These are phyloP conservation scores for Edaphochlamys debaryana DNA, from an alignment of 139 green algal species.

Conservation along the genomic window DNA sequence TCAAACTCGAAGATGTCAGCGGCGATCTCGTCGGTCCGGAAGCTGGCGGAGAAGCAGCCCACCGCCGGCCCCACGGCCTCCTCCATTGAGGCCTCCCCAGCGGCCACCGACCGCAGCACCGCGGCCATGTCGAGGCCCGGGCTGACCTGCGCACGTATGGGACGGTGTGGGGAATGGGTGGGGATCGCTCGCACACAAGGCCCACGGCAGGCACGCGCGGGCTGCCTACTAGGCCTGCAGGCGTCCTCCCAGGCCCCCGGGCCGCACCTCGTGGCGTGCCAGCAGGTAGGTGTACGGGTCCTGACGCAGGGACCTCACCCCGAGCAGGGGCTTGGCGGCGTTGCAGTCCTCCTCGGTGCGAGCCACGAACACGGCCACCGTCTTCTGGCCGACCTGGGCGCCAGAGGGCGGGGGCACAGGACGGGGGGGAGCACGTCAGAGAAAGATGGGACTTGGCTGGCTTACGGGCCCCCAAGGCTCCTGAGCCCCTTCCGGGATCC, in stretches of 20 bases:
- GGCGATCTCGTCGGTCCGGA: conserved; percentile 77
- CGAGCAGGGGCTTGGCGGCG: conserved; percentile 69
- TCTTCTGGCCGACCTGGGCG: conserved; percentile 52
- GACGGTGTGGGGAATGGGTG: too few relatives aligned
- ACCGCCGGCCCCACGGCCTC: conserved; percentile 71
- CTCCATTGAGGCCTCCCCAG: conserved; percentile 57
- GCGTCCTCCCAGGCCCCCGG: neutral
- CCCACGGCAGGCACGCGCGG: too few relatives aligned
- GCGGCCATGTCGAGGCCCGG: conserved; percentile 40
- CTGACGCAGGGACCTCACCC: conserved; percentile 71
- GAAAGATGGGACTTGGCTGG: too few relatives aligned
- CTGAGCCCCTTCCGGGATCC: too few relatives aligned
- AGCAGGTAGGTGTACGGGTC: conserved; percentile 79
- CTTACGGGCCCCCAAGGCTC: too few relatives aligned
- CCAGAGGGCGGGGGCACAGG: too few relatives aligned
- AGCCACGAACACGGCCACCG: conserved; percentile 70
- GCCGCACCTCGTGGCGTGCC: conserved; percentile 60
- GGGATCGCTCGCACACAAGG: too few relatives aligned
- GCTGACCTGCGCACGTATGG: too few relatives aligned
- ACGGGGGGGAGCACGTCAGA: too few relatives aligned
- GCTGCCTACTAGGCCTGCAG: too few relatives aligned
- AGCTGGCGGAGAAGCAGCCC: conserved; percentile 78
- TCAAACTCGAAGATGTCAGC: conserved; percentile 79
- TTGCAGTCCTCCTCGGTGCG: conserved; percentile 72
- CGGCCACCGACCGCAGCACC: conserved; percentile 48